Conservation (phyloP, 352 stramenopile species). For the Pythium diclinum region DNA sequence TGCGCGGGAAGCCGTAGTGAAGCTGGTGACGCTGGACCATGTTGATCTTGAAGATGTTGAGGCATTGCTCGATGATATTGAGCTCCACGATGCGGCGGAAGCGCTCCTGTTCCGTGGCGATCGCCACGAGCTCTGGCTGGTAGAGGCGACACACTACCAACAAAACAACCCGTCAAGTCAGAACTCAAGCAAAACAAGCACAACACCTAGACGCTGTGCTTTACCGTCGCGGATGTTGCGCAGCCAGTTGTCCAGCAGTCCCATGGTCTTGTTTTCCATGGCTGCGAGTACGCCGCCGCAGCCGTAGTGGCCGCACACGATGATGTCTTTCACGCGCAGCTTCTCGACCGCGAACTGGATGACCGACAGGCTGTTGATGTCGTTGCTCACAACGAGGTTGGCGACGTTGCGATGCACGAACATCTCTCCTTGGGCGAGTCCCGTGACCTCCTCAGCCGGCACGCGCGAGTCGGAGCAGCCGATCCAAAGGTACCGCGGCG, state of each 20-base stretch:
- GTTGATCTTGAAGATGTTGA: slow-evolving; percentile 90
- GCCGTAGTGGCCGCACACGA: slow-evolving; percentile 87
- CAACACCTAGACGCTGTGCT: no score
- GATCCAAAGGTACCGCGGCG: slow-evolving; percentile 77
- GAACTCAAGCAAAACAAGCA: background rate
- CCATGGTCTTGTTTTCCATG: slow-evolving; percentile 75
- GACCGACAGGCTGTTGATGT: slow-evolving; percentile 38
- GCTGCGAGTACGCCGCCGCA: slow-evolving; percentile 79
- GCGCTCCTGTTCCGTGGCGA: slow-evolving; percentile 74
- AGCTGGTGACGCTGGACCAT: slow-evolving; percentile 85
- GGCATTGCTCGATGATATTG: slow-evolving; percentile 89
- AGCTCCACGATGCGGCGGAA: slow-evolving; percentile 82
- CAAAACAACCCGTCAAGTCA: slow-evolving; percentile 14
- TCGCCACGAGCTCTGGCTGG: slow-evolving; percentile 79
- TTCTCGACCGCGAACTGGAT: slow-evolving; percentile 69
- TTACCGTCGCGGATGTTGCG: slow-evolving; percentile 88
- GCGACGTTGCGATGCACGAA: slow-evolving; percentile 84
- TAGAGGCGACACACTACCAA: slow-evolving; percentile 87
- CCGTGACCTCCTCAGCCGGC: slow-evolving; percentile 65
- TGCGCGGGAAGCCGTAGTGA: slow-evolving; percentile 87
- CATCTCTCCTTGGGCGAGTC: slow-evolving; percentile 53
- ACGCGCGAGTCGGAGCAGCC: slow-evolving; percentile 76
- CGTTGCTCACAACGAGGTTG: slow-evolving; percentile 47
- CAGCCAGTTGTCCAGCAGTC: slow-evolving; percentile 91
- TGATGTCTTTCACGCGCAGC: slow-evolving; percentile 85